Conservation (phyloP, 129 eudicot species). For the Gnaphalium uliginosum region DNA sequence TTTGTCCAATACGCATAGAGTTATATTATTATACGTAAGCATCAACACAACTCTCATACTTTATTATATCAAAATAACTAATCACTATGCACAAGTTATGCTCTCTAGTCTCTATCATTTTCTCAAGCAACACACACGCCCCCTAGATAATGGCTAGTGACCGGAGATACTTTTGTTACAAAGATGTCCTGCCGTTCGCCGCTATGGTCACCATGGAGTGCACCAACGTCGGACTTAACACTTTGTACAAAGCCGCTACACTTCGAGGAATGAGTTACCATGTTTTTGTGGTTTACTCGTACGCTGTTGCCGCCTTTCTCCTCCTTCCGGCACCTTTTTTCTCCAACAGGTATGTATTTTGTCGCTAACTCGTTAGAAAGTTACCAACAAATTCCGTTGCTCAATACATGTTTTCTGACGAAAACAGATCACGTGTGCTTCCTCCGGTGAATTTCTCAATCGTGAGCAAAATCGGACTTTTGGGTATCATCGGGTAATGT, state of each 20-base stretch:
- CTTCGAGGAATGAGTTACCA: conserved; percentile 69
- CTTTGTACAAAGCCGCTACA: conserved; percentile 83
- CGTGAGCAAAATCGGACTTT: conserved; percentile 50
- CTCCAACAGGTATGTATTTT: conserved; percentile 27
- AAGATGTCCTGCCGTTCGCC: conserved; percentile 59
- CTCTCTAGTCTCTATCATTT: not conserved
- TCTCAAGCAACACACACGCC: conserved; percentile 6
- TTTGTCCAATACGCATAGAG: not conserved
- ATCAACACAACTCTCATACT: not conserved
- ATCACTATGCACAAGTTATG: not conserved
- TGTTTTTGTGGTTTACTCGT: conserved; percentile 69
- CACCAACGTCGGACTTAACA: conserved; percentile 70
- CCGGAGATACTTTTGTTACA: conserved; percentile 40
- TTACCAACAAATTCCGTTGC: no score
- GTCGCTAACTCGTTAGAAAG: no score
- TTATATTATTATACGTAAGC: not conserved
- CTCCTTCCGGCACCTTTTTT: conserved; percentile 82
- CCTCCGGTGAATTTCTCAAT: conserved; percentile 65
- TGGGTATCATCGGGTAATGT: conserved; percentile 66
- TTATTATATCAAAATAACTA: no score
- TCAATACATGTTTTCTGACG: not conserved
- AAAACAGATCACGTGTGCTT: conserved; percentile 58
- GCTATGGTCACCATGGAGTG: conserved; percentile 78
- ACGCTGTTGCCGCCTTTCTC: conserved; percentile 66
- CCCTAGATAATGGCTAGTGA: conserved; percentile 33